Evolutionary conservation across 352 stramenopile species (phyloP), one percentile per base, ranked within the genome.

Genomic region (Globisporangium yorkense): DNA sequence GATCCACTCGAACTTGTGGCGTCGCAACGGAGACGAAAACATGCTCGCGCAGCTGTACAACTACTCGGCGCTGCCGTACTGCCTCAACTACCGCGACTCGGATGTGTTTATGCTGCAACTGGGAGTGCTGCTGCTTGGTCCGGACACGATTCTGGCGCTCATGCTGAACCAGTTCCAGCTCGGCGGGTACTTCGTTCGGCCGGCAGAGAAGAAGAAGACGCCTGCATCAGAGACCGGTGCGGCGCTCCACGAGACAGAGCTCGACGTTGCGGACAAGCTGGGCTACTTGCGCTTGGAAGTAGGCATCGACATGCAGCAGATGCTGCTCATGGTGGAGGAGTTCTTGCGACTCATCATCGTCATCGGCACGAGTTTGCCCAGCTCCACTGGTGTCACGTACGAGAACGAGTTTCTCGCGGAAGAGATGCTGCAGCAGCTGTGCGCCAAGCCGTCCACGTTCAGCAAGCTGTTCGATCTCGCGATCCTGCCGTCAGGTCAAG

Each of bases 1-100:
- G 61, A 95, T 95, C 48, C 86, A 95, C 47, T 88, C 84, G 15
- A 93, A 92, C 31, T 50, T 95, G 21, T 95, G 86, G 86, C 77
- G 86, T 20, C 77, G 86, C 29, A 95, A 95, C 51, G 86, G 86
- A 39, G 86, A 95, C 60, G 86, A 95, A 63, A 95, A 91, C 54
- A 95, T 95, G 86, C 70, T 94, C 54, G 85, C 86, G 3, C 86
- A 95, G 68, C 53, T 95, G 44, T 95, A 93, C 74, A 95, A 95
- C 67, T 95, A 95, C 64, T 95, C 84, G 15, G 86, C 86, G 21
- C 58, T 95, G 21, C 84, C 86, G 16, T 95, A 94, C 62, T 95
- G 86, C 43, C 73, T 95, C 51, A 82, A 95, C 54, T 95, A 93
- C 50, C 82, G 84, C 46, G 86, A 95, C 51, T 68, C 84, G 3